These are phyloP conservation scores for Dalbergia oliveri DNA, from an alignment of 306 rosid species.

Conservation along the genomic window DNA sequence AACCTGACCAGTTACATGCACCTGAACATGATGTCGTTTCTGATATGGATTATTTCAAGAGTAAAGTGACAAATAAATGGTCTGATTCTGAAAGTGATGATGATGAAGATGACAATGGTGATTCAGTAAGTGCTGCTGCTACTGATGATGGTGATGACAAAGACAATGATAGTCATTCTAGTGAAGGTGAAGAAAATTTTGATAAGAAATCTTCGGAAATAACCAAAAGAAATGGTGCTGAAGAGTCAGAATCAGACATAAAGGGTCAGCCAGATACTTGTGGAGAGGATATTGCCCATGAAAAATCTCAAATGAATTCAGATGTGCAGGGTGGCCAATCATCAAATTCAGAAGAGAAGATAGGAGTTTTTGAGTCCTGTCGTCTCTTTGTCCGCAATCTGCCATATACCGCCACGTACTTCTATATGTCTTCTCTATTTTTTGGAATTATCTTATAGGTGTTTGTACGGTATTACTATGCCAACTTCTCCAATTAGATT, in stretches of 20 bases:
- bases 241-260: conserved; percentile 37
- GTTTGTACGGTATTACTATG: conserved; percentile 14
- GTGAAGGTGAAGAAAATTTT: conserved; percentile 36
- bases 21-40: conserved; percentile 60
- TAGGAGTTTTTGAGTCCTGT: conserved; percentile 61
- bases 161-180: conserved; percentile 32
- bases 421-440: neutral
- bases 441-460: conserved; percentile 23
- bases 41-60: conserved; percentile 89
- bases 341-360: conserved; percentile 56
- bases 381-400: conserved; percentile 93
- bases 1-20: conserved; percentile 41
- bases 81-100: conserved; percentile 81
- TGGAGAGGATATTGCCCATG: conserved; percentile 40
- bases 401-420: conserved; percentile 79
- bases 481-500: conserved; percentile 7
- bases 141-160: conserved; percentile 54
- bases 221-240: conserved; percentile 43
- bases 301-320: conserved; percentile 46
- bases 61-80: conserved; percentile 78
- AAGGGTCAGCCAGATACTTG: conserved; percentile 40
- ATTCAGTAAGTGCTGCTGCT: conserved; percentile 47
- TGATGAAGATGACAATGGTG: conserved; percentile 49
- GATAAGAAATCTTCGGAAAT: conserved; percentile 40
- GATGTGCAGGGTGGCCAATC: conserved; percentile 37